phyloP scores from a whole-genome alignment of 1,284 basidiomycete genomes.

The Austroboletus novae-zelandiae region DNA sequence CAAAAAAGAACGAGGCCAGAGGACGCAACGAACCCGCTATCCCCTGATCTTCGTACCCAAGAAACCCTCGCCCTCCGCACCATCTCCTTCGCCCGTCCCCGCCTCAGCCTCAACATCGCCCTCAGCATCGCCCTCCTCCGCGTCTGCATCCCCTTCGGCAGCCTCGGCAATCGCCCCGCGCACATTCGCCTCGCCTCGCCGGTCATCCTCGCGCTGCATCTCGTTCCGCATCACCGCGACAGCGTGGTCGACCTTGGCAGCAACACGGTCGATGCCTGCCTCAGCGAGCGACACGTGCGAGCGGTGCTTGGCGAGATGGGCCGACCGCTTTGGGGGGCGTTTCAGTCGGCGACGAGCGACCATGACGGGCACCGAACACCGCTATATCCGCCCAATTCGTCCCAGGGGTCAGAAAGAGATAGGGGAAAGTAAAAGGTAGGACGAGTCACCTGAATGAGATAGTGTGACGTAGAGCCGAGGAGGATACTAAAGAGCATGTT shows the following conservation, averaged over 20 bases:
- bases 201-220: constrained; percentile 61
- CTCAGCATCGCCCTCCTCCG: constrained; percentile 21
- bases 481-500: constrained; percentile 63
- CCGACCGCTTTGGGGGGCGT: constrained; percentile 62
- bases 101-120: constrained; percentile 36
- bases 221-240: constrained; percentile 70
- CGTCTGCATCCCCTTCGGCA: constrained; percentile 25
- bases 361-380: constrained; percentile 91
- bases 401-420: background rate
- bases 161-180: constrained; percentile 30
- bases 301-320: constrained; percentile 62
- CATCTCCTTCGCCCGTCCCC: constrained; percentile 15
- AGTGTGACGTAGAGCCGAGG: constrained; percentile 96
- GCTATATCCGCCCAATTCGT: constrained; percentile 39
- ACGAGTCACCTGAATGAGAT: constrained; percentile 78
- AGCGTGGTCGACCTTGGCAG: constrained; percentile 68
- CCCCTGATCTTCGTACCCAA: constrained; percentile 22
- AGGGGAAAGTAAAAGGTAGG: constrained; percentile 1
- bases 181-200: constrained; percentile 34
- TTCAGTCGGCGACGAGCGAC: constrained; percentile 82
- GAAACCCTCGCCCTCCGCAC: constrained; percentile 32
- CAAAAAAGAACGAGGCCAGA: background rate
- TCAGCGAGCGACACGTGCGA: constrained; percentile 82
- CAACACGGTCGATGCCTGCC: constrained; percentile 80
- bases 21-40: constrained; percentile 2